phyloP scores from a whole-genome alignment of 495 filamentous ascomycete species.

The Neurospora cerealis region DNA sequence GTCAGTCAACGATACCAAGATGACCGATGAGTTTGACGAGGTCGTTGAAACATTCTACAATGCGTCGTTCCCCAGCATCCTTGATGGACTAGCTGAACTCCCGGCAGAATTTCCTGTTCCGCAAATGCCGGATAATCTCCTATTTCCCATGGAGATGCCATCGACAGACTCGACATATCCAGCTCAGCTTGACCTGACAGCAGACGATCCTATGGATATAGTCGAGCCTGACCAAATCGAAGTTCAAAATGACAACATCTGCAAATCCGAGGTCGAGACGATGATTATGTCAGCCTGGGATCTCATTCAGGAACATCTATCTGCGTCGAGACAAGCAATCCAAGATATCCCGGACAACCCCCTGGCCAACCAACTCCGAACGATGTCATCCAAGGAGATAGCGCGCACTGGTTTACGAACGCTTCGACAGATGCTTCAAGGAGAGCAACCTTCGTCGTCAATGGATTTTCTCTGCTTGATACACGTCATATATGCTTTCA shows the following conservation, averaged over 20 bases:
- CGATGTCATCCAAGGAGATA: conserved; percentile 26
- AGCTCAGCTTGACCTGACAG: conserved; percentile 23
- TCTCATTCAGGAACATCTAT: conserved; percentile 30
- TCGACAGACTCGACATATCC: conserved; percentile 16
- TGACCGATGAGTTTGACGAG: not conserved
- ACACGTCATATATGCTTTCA: conserved; percentile 36
- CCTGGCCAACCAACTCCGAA: conserved; percentile 25
- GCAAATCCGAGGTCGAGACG: conserved; percentile 27
- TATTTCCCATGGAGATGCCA: conserved; percentile 18
- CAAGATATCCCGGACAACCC: conserved; percentile 24
- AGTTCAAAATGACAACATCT: conserved; percentile 8
- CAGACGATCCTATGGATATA: conserved; percentile 9
- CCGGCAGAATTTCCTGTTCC: conserved; percentile 21
- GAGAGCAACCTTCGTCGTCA: conserved; percentile 20
- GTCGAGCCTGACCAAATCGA: conserved; percentile 2
- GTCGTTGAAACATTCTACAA: not conserved
- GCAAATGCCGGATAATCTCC: conserved; percentile 14
- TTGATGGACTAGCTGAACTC: conserved; percentile 18
- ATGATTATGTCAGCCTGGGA: conserved; percentile 33
- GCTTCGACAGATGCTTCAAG: conserved; percentile 23
- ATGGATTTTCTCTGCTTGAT: conserved; percentile 33
- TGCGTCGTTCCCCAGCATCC: not conserved
- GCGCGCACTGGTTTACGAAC: conserved; percentile 27
- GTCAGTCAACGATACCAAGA: not conserved
- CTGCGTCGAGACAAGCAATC: conserved; percentile 27